phyloP scores from a whole-genome alignment of 768 basidiomycete genomes.

The Suillus weaverae region DNA sequence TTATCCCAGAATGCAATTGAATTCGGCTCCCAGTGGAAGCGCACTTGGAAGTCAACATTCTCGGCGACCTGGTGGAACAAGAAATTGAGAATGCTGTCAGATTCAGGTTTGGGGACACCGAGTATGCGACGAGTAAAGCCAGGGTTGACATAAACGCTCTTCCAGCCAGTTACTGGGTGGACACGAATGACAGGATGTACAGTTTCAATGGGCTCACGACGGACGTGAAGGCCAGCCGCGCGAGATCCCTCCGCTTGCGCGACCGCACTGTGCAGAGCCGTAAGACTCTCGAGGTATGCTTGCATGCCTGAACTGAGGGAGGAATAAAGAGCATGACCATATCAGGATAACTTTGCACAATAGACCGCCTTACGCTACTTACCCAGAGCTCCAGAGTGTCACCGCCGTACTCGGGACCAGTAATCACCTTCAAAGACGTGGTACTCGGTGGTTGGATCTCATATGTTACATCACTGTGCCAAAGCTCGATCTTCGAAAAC shows the following conservation, averaged over 20 bases:
- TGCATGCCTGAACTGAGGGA: slow-evolving; percentile 75
- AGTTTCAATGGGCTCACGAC: slow-evolving; percentile 66
- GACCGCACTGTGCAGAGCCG: slow-evolving; percentile 73
- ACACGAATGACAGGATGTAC: slow-evolving; percentile 83
- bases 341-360: background rate
- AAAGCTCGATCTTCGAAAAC: slow-evolving; percentile 74
- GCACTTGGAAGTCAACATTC: slow-evolving; percentile 73
- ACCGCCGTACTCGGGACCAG: slow-evolving; percentile 69
- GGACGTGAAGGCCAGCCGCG: slow-evolving; percentile 67
- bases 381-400: slow-evolving; percentile 86
- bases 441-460: slow-evolving; percentile 78
- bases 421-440: slow-evolving; percentile 75
- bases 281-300: slow-evolving; percentile 70
- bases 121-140: slow-evolving; percentile 81
- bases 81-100: slow-evolving; percentile 67
- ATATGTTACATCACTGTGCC: slow-evolving; percentile 82
- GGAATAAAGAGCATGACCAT: slow-evolving; percentile 78
- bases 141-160: slow-evolving; percentile 80
- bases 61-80: slow-evolving; percentile 70
- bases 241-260: slow-evolving; percentile 76
- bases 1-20: slow-evolving; percentile 89
- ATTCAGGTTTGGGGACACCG: slow-evolving; percentile 79
- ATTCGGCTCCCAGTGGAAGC: slow-evolving; percentile 75
- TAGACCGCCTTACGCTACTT: slow-evolving; percentile 17
- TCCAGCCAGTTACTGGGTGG: slow-evolving; percentile 83